Conservation (phyloP, 2,329 filamentous ascomycete species). For the Pyrenophora graminea region DNA sequence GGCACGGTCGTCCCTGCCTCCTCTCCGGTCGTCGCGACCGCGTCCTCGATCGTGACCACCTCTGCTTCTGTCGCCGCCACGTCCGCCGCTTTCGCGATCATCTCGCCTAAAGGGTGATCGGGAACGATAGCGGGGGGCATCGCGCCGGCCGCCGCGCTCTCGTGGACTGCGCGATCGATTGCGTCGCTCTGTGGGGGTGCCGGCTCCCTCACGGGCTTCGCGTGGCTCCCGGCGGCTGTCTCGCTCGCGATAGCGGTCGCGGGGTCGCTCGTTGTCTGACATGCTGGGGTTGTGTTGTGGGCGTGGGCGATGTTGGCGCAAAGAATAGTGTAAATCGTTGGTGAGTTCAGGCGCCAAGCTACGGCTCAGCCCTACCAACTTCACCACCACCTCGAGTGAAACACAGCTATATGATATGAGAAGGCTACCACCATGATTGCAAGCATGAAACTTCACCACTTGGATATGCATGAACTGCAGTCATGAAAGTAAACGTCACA, state of each 20-base stretch:
- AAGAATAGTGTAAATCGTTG: background rate
- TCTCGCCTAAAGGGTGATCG: conserved; percentile 34
- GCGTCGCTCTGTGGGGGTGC: conserved; percentile 32
- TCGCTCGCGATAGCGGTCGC: conserved; percentile 28
- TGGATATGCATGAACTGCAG: no score
- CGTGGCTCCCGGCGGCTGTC: conserved; percentile 26
- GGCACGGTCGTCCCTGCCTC: conserved; percentile 16
- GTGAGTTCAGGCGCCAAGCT: conserved; percentile 14
- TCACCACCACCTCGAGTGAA: background rate
- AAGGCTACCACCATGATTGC: no score
- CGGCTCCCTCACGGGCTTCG: conserved; percentile 27
- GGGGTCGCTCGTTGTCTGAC: conserved; percentile 34
- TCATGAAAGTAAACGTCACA: no score
- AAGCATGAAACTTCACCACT: no score
- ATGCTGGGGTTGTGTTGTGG: conserved; percentile 16
- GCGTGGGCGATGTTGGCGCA: conserved; percentile 6
- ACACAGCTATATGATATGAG: no score
- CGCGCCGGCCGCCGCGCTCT: conserved; percentile 33
- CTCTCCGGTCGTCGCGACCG: conserved; percentile 19
- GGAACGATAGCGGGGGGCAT: conserved; percentile 32
- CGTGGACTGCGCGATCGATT: conserved; percentile 43
- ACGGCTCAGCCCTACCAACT: background rate
- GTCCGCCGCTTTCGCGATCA: conserved; percentile 23
- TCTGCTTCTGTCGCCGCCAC: conserved; percentile 16
- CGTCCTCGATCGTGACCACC: conserved; percentile 16